Evolutionary conservation across 139 green algal genomes (phyloP), one percentile per base, ranked within the genome.

Genomic region (Chlorella sp.): DNA sequence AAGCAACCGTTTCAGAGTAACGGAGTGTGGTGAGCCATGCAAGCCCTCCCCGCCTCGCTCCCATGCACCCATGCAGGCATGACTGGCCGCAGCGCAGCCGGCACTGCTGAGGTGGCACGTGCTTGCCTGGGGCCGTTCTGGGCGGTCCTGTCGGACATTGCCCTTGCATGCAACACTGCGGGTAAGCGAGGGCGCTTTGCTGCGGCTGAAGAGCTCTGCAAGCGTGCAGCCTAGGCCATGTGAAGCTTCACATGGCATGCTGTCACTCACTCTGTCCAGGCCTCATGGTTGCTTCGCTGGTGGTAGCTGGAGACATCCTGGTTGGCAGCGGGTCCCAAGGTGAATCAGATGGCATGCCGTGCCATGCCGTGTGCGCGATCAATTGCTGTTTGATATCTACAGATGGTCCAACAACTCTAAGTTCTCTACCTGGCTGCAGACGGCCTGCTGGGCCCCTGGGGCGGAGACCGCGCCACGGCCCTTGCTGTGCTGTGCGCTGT

Each of bases 371-470:
- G n/a, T n/a, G n/a, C n/a, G n/a, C n/a, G n/a, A n/a, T n/a, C n/a
- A n/a, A n/a, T n/a, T n/a, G n/a, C n/a, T n/a, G n/a, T n/a, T n/a
- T n/a, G n/a, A n/a, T n/a, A n/a, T n/a, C n/a, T n/a, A n/a, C n/a
- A n/a, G n/a, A n/a, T n/a, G n/a, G n/a, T n/a, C n/a, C n/a, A n/a
- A n/a, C n/a, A n/a, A n/a, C n/a, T n/a, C n/a, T n/a, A n/a, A 20
- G 12, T 21, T 6, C 17, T 12, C 41, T 20, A 12, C 47, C 39
- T 78, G 3, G 41, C 41, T 30, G 25, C 76, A 82, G 76, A 72
- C 4, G 76, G 76, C 11, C 38, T 82, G 60, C 76, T 82, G 56
- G 76, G 38, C 18, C 23, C 39, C 3, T 80, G 74, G 74, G 74
- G 30, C 17, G 38, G 76, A 9, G 76, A 82, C 36, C 76, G 76